Conservation (phyloP, 768 basidiomycete species). For the Calocera cornea region DNA sequence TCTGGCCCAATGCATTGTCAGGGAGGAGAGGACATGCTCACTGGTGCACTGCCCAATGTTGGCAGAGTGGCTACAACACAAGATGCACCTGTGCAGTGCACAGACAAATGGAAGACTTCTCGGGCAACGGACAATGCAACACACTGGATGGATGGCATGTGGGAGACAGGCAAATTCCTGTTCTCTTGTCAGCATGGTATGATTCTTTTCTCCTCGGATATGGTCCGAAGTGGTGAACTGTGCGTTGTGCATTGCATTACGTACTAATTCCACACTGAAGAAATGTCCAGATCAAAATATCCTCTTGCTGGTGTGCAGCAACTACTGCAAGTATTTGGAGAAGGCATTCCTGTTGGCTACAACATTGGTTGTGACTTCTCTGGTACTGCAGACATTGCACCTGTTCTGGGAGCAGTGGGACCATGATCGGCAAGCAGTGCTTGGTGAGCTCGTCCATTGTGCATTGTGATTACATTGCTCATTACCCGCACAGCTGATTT, state of each 20-base stretch:
- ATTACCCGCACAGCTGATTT: neutral
- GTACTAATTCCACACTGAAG: no score
- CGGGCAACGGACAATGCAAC: neutral
- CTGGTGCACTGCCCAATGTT: no score
- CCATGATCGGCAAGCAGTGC: constrained; percentile 24
- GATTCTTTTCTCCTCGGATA: neutral
- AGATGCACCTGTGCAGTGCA: neutral
- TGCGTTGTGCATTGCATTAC: neutral
- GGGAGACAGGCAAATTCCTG: constrained; percentile 3
- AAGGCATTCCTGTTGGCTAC: neutral
- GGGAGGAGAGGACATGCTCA: neutral
- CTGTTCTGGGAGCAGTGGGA: constrained; percentile 26
- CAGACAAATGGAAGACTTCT: neutral
- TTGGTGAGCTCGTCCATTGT: constrained; percentile 12
- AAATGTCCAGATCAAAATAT: neutral
- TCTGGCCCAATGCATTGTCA: no score
- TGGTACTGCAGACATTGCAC: constrained; percentile 19
- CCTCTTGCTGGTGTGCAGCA: neutral
- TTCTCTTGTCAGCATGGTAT: constrained; percentile 4
- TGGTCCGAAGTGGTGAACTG: constrained; percentile 9
- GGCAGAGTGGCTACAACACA: no score
- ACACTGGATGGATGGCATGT: neutral
- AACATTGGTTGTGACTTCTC: constrained; percentile 1
- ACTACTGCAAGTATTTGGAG: neutral
- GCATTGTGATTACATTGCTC: neutral